These are phyloP conservation scores for Vigna angularis DNA, from an alignment of 306 rosid genomes.

Conservation along the genomic window DNA sequence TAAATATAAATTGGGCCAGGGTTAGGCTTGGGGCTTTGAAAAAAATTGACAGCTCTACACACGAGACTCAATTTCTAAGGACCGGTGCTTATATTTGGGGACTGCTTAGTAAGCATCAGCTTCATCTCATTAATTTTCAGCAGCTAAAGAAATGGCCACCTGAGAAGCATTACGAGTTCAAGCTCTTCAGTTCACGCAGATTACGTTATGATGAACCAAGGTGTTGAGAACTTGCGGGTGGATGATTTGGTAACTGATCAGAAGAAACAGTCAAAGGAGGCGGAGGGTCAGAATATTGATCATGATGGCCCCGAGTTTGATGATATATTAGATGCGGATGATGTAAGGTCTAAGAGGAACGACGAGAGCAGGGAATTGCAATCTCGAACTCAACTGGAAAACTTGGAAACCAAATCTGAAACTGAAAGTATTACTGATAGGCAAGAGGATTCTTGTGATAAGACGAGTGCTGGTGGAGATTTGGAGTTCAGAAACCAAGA, in stretches of 20 bases:
- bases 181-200: too few relatives aligned
- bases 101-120: too few relatives aligned
- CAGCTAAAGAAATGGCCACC: too few relatives aligned
- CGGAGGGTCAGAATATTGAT: conserved; percentile 39
- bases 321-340: conserved; percentile 30
- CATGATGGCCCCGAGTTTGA: conserved; percentile 35
- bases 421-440: conserved; percentile 30
- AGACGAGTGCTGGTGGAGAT: conserved; percentile 41
- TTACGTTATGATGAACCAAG: too few relatives aligned
- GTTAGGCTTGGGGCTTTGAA: too few relatives aligned
- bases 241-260: conserved; percentile 40
- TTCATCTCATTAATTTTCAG: too few relatives aligned
- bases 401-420: conserved; percentile 44
- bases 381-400: conserved; percentile 42
- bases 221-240: conserved; percentile 50
- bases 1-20: too few relatives aligned
- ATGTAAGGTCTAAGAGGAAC: conserved; percentile 29
- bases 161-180: too few relatives aligned
- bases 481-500: conserved; percentile 48
- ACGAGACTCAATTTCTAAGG: too few relatives aligned
- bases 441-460: conserved; percentile 41
- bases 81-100: too few relatives aligned
- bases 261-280: conserved; percentile 46
- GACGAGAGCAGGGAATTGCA: conserved; percentile 36
- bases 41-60: too few relatives aligned